These are phyloP conservation scores for Fusarium dlaminii DNA, from an alignment of 2,329 filamentous ascomycete genomes.

Conservation along the genomic window DNA sequence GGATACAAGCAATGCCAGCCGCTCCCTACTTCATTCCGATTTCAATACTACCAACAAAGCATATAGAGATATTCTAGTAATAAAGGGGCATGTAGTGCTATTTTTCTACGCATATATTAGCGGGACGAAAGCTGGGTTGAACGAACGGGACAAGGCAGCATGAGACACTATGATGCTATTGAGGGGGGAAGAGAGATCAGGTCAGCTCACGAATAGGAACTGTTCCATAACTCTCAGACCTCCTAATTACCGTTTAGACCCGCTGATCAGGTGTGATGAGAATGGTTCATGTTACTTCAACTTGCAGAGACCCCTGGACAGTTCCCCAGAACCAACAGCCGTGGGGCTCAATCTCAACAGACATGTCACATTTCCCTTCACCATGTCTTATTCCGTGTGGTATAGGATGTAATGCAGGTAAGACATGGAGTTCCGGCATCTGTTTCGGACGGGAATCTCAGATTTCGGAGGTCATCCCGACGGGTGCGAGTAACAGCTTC, in stretches of 20 bases:
- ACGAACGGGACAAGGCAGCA: background rate
- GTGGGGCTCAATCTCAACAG: background rate
- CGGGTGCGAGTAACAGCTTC: slow-evolving; percentile 7
- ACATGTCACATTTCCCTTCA: background rate
- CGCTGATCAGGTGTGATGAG: background rate
- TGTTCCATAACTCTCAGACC: too few species aligned
- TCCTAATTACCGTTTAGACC: background rate
- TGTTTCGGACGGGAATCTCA: slow-evolving; percentile 34
- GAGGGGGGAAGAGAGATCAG: background rate
- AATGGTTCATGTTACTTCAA: background rate
- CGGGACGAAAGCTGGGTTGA: background rate
- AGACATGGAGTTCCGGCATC: slow-evolving; percentile 12
- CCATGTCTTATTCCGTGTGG: background rate
- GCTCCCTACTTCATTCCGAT: background rate
- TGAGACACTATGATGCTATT: background rate
- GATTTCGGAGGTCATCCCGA: slow-evolving; percentile 17
- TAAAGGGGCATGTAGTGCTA: fast-evolving
- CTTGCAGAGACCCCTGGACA: background rate
- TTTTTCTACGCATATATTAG: background rate
- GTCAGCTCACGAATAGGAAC: background rate
- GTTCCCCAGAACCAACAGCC: background rate
- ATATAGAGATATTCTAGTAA: fast-evolving
- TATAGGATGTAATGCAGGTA: background rate
- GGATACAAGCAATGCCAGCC: background rate
- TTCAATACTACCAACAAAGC: background rate